phyloP scores from a whole-genome alignment of 2,329 filamentous ascomycete species.

The Neoarthrinium moseri region DNA sequence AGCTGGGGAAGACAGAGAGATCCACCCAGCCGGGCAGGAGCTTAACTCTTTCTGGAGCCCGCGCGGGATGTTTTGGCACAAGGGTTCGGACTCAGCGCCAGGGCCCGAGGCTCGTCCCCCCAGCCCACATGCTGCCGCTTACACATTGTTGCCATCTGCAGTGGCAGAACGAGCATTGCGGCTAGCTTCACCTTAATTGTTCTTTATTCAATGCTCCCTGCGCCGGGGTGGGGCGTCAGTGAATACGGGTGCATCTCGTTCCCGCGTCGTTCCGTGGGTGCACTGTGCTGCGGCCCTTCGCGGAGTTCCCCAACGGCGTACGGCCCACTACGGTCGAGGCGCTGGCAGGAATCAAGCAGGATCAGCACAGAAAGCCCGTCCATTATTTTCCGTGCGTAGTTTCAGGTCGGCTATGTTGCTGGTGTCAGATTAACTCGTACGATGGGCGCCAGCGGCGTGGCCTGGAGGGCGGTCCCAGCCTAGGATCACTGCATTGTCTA shows the following conservation, averaged over 20 bases:
- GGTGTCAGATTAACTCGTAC: constrained; percentile 14
- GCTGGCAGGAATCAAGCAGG: constrained; percentile 15
- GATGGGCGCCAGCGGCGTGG: neutral
- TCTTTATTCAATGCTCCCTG: neutral
- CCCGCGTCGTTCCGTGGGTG: constrained; percentile 8
- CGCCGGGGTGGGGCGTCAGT: constrained; percentile 1
- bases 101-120: constrained; percentile 4
- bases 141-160: too few relatives aligned
- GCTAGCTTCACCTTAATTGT: constrained; percentile 11
- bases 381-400: constrained; percentile 15
- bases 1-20: too few relatives aligned
- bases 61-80: constrained; percentile 1
- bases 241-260: constrained; percentile 13
- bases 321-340: constrained; percentile 23
- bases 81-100: constrained; percentile 13
- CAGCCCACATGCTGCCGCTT: too few relatives aligned
- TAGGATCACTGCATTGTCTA: neutral
- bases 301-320: constrained; percentile 33
- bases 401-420: constrained; percentile 16
- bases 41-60: too few relatives aligned
- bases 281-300: constrained; percentile 21
- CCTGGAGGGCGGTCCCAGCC: neutral
- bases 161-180: constrained; percentile 2
- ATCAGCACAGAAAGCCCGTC: constrained; percentile 17
- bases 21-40: too few relatives aligned